Conservation (phyloP, 345 rosid species). For the Aquilaria malaccensis region DNA sequence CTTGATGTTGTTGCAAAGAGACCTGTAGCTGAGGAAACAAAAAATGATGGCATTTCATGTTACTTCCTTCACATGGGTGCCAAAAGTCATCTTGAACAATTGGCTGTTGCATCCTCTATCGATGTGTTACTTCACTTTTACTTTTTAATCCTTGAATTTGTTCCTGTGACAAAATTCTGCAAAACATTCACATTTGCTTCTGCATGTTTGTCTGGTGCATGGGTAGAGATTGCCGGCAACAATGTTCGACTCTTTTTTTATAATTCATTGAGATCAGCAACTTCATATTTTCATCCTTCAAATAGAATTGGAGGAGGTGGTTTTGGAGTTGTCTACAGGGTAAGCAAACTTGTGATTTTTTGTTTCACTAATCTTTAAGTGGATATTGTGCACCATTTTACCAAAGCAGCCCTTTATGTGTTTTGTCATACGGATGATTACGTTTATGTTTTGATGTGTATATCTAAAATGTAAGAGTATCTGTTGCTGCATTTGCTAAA, state of each 20-base stretch:
- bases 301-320: conserved; percentile 76
- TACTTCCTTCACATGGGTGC: not conserved
- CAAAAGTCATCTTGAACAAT: not conserved
- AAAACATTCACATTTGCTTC: conserved; percentile 14
- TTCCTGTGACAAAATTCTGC: not conserved
- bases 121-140: not conserved
- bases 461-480: too few species aligned
- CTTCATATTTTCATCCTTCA: conserved; percentile 54
- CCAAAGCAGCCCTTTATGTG: not conserved
- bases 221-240: conserved; percentile 50
- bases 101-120: not conserved
- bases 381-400: not conserved
- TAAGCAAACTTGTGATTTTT: conserved; percentile 23
- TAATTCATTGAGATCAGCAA: conserved; percentile 73
- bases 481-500: not conserved
- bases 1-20: too few species aligned
- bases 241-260: conserved; percentile 68
- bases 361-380: not conserved
- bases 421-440: too few species aligned
- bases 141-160: not conserved
- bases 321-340: conserved; percentile 86
- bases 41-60: not conserved
- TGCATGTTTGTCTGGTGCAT: conserved; percentile 12
- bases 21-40: not conserved
- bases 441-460: too few species aligned